Conservation (phyloP, 2,329 filamentous ascomycete species). For the Aspergillus puulaauensis region DNA sequence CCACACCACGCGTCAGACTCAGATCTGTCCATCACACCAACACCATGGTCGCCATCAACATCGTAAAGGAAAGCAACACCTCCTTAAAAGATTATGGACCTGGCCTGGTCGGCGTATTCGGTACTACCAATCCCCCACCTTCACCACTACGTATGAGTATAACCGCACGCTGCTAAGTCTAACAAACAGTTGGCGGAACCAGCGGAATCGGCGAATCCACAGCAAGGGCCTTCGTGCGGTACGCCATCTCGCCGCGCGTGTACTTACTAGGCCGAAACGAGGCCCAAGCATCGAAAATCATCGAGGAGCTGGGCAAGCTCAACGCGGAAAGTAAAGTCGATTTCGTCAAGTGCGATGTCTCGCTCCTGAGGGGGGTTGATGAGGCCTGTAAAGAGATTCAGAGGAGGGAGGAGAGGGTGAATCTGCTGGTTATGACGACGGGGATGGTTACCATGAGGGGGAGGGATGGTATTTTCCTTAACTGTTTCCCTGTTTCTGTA, state of each 20-base stretch:
- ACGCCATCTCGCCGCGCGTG: slow-evolving; percentile 45
- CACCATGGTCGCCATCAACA: neutral
- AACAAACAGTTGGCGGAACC: slow-evolving; percentile 18
- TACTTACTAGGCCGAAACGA: slow-evolving; percentile 54
- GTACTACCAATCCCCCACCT: neutral
- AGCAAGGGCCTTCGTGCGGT: slow-evolving; percentile 21
- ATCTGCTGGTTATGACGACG: slow-evolving; percentile 31
- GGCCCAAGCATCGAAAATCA: slow-evolving; percentile 38
- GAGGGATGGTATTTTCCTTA: slow-evolving; percentile 16
- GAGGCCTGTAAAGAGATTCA: slow-evolving; percentile 48
- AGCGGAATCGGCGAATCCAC: slow-evolving; percentile 13
- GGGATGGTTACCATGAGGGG: slow-evolving; percentile 14
- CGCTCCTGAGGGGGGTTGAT: slow-evolving; percentile 54
- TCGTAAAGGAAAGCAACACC: neutral
- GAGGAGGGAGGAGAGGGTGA: slow-evolving; percentile 25
- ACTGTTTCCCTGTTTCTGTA: too few species aligned
- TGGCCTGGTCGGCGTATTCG: neutral
- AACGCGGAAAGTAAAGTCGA: slow-evolving; percentile 48
- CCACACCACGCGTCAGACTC: neutral
- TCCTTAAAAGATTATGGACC: neutral
- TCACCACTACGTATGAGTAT: neutral
- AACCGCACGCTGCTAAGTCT: neutral
- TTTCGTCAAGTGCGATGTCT: slow-evolving; percentile 53
- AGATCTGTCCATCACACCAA: neutral
- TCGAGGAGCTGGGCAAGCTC: slow-evolving; percentile 42